Evolutionary conservation across 805 yeast species (phyloP), one percentile per base, ranked within the genome.

Genomic region (Ogataea pini): DNA sequence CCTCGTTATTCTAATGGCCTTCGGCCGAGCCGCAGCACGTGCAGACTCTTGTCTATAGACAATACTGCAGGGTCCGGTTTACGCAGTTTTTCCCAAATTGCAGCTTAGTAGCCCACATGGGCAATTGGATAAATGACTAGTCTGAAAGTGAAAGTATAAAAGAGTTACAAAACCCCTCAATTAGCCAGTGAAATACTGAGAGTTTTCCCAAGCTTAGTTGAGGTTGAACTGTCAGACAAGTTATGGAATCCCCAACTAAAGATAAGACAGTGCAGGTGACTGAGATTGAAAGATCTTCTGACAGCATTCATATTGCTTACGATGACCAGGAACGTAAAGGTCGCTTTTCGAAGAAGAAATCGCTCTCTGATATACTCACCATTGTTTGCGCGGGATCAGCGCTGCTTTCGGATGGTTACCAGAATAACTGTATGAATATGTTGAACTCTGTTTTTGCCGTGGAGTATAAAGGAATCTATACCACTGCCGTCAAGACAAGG

Each of bases 351-450:
- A 54, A 56, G 46, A 62, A 61, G 52, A 66, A 62, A 48, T 58
- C 71, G 1, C 36, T 56, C 37, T 61, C 71, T 4, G 74, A 71
- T 52, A 63, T 71, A 42, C 56, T 73, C 54, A 67, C 82, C 46
- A 79, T 85, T 51, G 59, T 82, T 38, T 80, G 87, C 66, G 73
- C 90, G 19, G 92, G 94, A 12, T 83, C 80, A 54, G 94, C 91
- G 0, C 73, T 86, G 60, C 79, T 85, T 58, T 79, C 86, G 18
- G 94, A 86, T 67, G 67, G 67, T 16, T 63, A 61, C 48, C 65
- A 61, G 41, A 59, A 63, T 48, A 59, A 58, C 46, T 55, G 58
- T 24, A 60, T 61, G 59, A 59, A 59, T 24, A 60, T 58, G 61
- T 36, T 53, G 19, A 61, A 62, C 49, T 55, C 56, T 16, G 51